Evolutionary conservation across 768 basidiomycete genomes (phyloP).

Genomic region (Trametes villosa): DNA sequence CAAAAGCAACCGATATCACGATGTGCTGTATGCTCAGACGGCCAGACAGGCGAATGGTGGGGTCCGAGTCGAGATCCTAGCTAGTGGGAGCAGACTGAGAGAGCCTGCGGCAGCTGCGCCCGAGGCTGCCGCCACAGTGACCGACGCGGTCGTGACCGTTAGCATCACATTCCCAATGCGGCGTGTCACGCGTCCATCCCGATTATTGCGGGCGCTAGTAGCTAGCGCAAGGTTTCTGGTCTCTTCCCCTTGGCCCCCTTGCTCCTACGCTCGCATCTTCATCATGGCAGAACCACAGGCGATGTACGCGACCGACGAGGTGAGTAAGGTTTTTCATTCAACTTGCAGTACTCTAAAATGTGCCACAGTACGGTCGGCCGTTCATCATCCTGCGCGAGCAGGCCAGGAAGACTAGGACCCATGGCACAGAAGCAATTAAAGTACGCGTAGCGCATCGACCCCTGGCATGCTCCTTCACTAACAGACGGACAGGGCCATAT

Average conservation of each 20-base stretch:
- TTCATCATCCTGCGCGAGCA: constrained; percentile 98
- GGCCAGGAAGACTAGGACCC: constrained; percentile 86
- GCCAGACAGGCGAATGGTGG: too few relatives aligned
- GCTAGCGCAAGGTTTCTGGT: constrained; percentile 10
- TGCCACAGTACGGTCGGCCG: constrained; percentile 85
- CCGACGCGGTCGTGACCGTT: not conserved
- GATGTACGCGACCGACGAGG: constrained; percentile 88
- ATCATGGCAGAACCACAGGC: constrained; percentile 59
- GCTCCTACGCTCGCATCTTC: not conserved
- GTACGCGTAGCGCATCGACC: constrained; percentile 45
- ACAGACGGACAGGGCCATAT: constrained; percentile 76
- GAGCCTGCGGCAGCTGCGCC: too few relatives aligned
- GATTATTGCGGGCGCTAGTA: constrained; percentile 12
- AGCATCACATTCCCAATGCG: not conserved
- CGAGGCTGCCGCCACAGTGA: not conserved
- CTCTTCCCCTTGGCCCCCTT: constrained; percentile 7
- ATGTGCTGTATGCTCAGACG: too few relatives aligned
- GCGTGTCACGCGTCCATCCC: constrained; percentile 3
- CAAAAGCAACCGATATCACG: too few relatives aligned
- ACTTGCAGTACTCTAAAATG: constrained; percentile 10
- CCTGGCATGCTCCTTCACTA: constrained; percentile 17
- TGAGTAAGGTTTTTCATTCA: constrained; percentile 29
- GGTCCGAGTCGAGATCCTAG: too few relatives aligned
- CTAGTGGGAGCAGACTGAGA: not conserved
- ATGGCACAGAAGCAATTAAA: constrained; percentile 96